Evolutionary conservation across 371 early-diverging fungal genomes (phyloP), one percentile per base, ranked within the genome.

Genomic region (Syncephalis plumigaleata): DNA sequence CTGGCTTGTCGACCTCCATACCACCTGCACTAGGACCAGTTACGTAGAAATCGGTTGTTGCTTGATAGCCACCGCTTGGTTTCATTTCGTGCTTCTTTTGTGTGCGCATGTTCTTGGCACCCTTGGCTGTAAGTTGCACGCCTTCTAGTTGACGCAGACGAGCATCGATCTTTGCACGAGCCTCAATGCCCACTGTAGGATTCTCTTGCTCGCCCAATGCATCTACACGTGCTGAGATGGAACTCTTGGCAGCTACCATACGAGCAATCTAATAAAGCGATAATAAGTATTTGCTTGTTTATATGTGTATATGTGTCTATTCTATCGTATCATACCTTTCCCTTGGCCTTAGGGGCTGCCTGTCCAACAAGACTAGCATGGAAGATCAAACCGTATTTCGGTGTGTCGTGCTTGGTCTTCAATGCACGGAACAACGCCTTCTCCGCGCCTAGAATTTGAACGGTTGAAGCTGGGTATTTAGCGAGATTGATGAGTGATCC

Each of bases 381-480:
- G 65, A 84, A 97, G 52, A 97, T 79, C 46, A 93, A 68, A 61
- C 98, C 98, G 61, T 93, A 93, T 70, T 97, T 95, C 55, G 97
- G 97, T 24, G 97, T 96, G 64, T 89, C 81, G 59, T 83, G 73
- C 70, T 91, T 86, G 49, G 85, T 82, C 77, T 91, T 92, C 55
- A 96, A 64, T 8, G 97, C 93, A 54, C 92, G 79, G 75, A 81
- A 81, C 73, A 46, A 75, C 60, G 97, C 95, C 78, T 97, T 97
- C 65, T 99, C 99, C 46, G 99, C 98, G 58, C 99, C 99, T 22
- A 99, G 71, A 56, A 99, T 90, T 73, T 99, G 98, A 24, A 99
- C 80, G 24, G 99, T 99, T 16, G 90, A 89, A 39, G 98, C 92
- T 26, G 99, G 98, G 60, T 83, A 87, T 71, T 98, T 97, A 53